A percentile compares a stretch with the other conserved stretches of the same genome.
phyloP scores from a whole-genome alignment of 768 basidiomycete species.

The Naganishia antarctica region DNA sequence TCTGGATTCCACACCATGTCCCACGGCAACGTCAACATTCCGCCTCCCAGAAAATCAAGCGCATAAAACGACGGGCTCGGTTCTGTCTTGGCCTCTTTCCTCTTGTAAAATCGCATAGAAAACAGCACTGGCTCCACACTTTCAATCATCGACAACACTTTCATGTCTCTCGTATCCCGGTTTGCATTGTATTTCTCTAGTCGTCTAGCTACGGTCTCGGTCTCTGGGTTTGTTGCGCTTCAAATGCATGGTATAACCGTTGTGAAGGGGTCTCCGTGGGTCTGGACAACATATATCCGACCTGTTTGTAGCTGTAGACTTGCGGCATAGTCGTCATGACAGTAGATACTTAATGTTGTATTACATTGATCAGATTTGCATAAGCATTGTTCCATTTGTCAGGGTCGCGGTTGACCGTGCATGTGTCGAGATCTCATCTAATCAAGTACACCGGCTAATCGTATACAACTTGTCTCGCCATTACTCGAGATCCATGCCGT shows the following conservation, averaged over 20 bases:
- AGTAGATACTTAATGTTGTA: constrained; percentile 7
- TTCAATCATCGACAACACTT: constrained; percentile 4
- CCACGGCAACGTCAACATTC: background rate
- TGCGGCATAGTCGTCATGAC: background rate
- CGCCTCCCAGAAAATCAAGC: constrained; percentile 16
- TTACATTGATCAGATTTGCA: background rate
- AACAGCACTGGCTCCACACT: background rate
- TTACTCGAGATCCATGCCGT: constrained; percentile 39
- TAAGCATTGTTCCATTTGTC: background rate
- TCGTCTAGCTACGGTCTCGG: constrained; percentile 8
- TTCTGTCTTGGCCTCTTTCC: background rate
- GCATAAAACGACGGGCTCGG: background rate
- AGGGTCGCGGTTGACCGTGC: background rate
- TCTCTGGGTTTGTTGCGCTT: constrained; percentile 8
- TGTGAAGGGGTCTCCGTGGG: constrained; percentile 11
- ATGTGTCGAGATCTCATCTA: background rate
- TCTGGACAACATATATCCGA: constrained; percentile 8
- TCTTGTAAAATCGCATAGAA: constrained; percentile 19
- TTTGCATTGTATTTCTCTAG: constrained; percentile 12
- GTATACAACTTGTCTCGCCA: background rate
- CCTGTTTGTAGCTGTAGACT: constrained; percentile 15
- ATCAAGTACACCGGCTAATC: background rate
- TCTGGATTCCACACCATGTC: background rate
- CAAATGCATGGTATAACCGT: constrained; percentile 17
- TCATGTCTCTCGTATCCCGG: constrained; percentile 1